Percentiles rank a stretch among this genome's conserved stretches.
Evolutionary conservation across 108 stramenopile species (phyloP).

Genomic region (Cafeteria roenbergensis): DNA sequence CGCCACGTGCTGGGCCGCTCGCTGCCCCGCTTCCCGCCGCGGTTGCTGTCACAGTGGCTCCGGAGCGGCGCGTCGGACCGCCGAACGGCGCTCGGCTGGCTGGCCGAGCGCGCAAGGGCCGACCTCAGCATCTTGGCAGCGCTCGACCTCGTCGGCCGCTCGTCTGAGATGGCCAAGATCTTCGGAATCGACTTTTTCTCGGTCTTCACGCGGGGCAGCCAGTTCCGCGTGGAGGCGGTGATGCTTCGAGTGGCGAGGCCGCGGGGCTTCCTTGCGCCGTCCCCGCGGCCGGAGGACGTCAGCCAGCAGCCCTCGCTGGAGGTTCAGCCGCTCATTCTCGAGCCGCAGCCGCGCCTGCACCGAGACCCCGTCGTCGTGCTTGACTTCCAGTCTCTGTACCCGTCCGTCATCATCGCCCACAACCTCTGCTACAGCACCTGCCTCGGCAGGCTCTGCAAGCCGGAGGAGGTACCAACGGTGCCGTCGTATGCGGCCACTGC

Average conservation of each 20-base stretch:
- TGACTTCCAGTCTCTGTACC: slow-evolving; percentile 90
- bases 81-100: slow-evolving; percentile 9
- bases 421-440: slow-evolving; percentile 85
- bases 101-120: slow-evolving; percentile 2
- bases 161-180: slow-evolving; percentile 32
- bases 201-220: slow-evolving; percentile 38
- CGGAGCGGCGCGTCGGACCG: slow-evolving; percentile 17
- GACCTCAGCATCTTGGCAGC: slow-evolving; percentile 23
- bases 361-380: slow-evolving; percentile 83
- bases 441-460: slow-evolving; percentile 45
- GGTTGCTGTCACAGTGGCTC: slow-evolving; percentile 23
- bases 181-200: slow-evolving; percentile 45
- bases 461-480: background rate
- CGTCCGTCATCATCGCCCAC: slow-evolving; percentile 89
- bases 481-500: background rate
- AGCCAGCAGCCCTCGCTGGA: slow-evolving; percentile 41
- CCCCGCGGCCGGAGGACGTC: slow-evolving; percentile 20
- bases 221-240: slow-evolving; percentile 46
- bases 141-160: slow-evolving; percentile 36
- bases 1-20: background rate
- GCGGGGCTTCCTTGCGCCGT: slow-evolving; percentile 9
- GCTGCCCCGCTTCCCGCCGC: slow-evolving; percentile 10
- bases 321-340: slow-evolving; percentile 42
- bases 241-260: slow-evolving; percentile 40
- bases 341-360: slow-evolving; percentile 74